Evolutionary conservation across 345 rosid species (phyloP).

Genomic region (Ceriops decandra): DNA sequence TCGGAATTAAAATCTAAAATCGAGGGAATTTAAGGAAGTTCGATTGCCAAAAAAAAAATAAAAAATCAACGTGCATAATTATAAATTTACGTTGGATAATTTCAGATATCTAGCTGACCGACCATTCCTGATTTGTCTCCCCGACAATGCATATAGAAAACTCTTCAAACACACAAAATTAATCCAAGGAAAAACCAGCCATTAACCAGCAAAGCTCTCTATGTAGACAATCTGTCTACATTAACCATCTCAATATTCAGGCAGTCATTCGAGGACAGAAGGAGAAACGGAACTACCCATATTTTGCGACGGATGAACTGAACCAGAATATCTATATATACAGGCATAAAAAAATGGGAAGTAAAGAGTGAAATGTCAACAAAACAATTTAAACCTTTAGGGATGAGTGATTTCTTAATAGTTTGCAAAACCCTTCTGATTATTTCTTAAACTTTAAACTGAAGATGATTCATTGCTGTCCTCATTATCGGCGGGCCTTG

Average conservation of each 20-base stretch:
- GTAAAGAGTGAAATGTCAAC: constrained; percentile 44
- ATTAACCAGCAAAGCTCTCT: neutral
- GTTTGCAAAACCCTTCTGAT: no score
- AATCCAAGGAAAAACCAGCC: no score
- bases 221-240: no score
- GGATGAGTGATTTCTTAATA: no score
- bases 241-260: constrained; percentile 23
- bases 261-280: constrained; percentile 28
- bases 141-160: no score
- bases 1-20: no score
- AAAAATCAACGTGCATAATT: neutral
- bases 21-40: no score
- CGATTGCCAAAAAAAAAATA: neutral
- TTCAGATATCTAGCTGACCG: neutral
- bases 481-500: neutral
- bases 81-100: neutral
- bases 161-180: no score
- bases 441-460: neutral
- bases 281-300: constrained; percentile 25
- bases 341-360: constrained; percentile 16
- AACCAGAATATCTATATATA: constrained; percentile 23
- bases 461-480: constrained; percentile 17
- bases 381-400: no score
- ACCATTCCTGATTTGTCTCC: neutral
- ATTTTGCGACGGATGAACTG: neutral